A percentile compares a stretch with the other conserved stretches of the same genome.
Evolutionary conservation across 1,284 basidiomycete species (phyloP).

Genomic region (Porodaedalea pini): DNA sequence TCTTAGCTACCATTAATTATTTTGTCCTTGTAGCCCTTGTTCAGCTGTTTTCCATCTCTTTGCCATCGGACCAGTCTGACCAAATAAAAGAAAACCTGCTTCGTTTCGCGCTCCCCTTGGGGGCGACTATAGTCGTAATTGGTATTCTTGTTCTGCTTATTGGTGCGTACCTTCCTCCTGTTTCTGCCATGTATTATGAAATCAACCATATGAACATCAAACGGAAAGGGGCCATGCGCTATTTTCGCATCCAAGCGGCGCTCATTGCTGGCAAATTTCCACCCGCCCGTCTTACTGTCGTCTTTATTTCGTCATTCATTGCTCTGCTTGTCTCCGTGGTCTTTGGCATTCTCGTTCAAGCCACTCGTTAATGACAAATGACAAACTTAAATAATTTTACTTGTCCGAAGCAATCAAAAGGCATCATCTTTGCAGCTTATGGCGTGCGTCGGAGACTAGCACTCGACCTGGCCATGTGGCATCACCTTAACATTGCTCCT

Average conservation of each 20-base stretch:
- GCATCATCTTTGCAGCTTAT: too few species aligned
- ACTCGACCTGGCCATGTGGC: too few species aligned
- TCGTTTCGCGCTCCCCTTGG: constrained; percentile 50
- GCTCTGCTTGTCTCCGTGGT: constrained; percentile 44
- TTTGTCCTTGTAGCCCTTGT: not conserved
- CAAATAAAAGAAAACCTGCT: constrained; percentile 31
- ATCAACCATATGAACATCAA: not conserved
- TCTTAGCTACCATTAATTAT: not conserved
- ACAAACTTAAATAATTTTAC: not conserved
- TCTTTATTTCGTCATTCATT: constrained; percentile 42
- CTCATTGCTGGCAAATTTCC: constrained; percentile 55
- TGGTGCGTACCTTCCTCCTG: constrained; percentile 34
- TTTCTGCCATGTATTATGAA: not conserved
- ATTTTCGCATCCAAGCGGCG: constrained; percentile 53
- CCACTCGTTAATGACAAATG: not conserved
- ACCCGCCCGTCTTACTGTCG: constrained; percentile 45
- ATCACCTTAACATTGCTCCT: too few species aligned
- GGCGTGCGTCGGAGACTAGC: too few species aligned
- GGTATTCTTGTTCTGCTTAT: constrained; percentile 49
- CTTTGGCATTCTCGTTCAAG: constrained; percentile 43
- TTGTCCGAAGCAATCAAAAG: not conserved
- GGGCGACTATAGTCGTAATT: constrained; percentile 47
- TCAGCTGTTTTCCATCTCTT: constrained; percentile 57
- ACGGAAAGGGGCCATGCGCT: constrained; percentile 46
- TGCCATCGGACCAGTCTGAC: constrained; percentile 33